These are phyloP conservation scores for Platanus orientalis DNA, from an alignment of 164 flowering plant genomes.

Conservation along the genomic window DNA sequence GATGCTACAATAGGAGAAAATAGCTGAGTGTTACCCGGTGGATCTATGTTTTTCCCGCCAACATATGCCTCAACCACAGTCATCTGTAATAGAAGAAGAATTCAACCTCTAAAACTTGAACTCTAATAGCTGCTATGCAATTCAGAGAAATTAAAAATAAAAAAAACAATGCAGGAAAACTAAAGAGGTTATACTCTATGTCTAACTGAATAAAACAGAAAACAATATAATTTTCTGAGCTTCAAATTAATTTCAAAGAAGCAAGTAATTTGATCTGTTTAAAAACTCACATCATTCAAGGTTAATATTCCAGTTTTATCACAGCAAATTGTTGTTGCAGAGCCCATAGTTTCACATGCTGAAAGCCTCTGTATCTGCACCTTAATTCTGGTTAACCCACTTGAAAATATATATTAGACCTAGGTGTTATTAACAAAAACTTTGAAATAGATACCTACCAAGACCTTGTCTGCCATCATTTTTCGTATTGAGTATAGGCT, in stretches of 20 bases:
- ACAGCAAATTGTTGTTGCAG: slow-evolving; percentile 96
- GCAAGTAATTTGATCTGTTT: neutral
- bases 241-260: neutral
- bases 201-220: neutral
- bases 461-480: slow-evolving; percentile 97
- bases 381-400: slow-evolving; percentile 17
- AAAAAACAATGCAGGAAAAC: neutral
- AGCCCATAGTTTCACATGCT: slow-evolving; percentile 99
- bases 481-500: slow-evolving; percentile 98
- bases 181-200: neutral
- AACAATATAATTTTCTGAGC: neutral
- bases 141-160: neutral
- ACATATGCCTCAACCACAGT: slow-evolving; percentile 68
- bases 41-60: slow-evolving; percentile 58
- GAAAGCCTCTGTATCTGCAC: slow-evolving; percentile 88
- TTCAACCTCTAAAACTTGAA: neutral
- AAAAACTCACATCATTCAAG: slow-evolving; percentile 59
- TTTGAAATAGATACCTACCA: slow-evolving; percentile 44
- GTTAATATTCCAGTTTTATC: slow-evolving; percentile 98
- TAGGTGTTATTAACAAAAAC: neutral
- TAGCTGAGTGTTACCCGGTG: slow-evolving; percentile 37
- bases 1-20: slow-evolving; percentile 38
- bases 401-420: neutral
- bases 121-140: no score
- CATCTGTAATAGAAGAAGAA: slow-evolving; percentile 50